phyloP scores from a whole-genome alignment of 805 yeast species.

The Candida nitratophila region DNA sequence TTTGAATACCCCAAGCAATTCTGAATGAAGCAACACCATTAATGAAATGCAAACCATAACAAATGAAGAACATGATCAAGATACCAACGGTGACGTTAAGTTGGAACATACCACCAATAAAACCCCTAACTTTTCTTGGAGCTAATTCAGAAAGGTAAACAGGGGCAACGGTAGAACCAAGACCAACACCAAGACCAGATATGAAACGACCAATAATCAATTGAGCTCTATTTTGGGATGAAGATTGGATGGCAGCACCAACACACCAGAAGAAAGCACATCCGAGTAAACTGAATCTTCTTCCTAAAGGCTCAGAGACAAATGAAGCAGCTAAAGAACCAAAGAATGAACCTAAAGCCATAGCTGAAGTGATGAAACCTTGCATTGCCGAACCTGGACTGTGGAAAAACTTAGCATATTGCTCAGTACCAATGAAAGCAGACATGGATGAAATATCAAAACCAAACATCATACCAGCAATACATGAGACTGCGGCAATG shows the following conservation, averaged over 20 bases:
- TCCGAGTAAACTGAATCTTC: conserved; percentile 28
- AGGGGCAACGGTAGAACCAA: conserved; percentile 37
- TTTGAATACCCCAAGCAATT: conserved; percentile 43
- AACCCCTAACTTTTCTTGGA: conserved; percentile 51
- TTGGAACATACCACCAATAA: conserved; percentile 51
- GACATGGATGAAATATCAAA: conserved; percentile 73
- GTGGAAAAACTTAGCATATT: conserved; percentile 43
- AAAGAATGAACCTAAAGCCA: conserved; percentile 66
- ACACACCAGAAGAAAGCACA: conserved; percentile 17
- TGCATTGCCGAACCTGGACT: conserved; percentile 46
- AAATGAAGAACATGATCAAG: conserved; percentile 33
- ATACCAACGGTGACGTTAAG: conserved; percentile 48
- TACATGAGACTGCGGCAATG: conserved; percentile 46
- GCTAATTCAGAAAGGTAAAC: conserved; percentile 39
- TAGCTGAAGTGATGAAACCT: conserved; percentile 65
- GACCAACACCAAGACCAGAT: conserved; percentile 34
- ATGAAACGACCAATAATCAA: conserved; percentile 35
- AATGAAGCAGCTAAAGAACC: conserved; percentile 54
- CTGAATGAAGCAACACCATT: conserved; percentile 40
- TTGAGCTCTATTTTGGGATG: conserved; percentile 25
- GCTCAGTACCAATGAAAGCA: conserved; percentile 44
- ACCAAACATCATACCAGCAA: conserved; percentile 68
- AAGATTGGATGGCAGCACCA: conserved; percentile 44
- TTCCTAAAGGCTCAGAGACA: conserved; percentile 35
- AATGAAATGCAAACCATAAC: conserved; percentile 30